These are phyloP conservation scores for Annulohypoxylon bovei DNA, from an alignment of 495 filamentous ascomycete genomes.

Conservation along the genomic window DNA sequence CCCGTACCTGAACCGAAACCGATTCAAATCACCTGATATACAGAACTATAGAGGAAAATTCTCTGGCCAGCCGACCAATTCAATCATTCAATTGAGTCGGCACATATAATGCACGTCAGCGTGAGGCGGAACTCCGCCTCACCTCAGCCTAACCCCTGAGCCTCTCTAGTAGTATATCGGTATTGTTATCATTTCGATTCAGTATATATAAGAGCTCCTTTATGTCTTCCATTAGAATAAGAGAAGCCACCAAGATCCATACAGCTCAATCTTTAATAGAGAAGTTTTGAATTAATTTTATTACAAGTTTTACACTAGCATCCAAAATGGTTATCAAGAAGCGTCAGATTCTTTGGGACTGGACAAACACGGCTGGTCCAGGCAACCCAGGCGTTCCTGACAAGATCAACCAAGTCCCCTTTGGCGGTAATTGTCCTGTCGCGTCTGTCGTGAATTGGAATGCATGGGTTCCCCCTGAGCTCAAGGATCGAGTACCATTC, in stretches of 20 bases:
- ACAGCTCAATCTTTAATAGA: background rate
- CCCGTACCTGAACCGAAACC: background rate
- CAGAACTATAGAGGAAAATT: background rate
- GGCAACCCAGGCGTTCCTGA: constrained; percentile 43
- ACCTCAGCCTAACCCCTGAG: constrained; percentile 17
- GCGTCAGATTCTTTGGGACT: constrained; percentile 60
- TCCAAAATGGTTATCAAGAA: constrained; percentile 48
- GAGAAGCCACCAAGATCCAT: background rate
- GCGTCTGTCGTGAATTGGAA: constrained; percentile 59
- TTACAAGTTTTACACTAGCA: background rate
- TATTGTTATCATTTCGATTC: background rate
- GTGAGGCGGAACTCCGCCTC: constrained; percentile 14
- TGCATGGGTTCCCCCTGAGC: constrained; percentile 57
- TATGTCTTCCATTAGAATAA: background rate
- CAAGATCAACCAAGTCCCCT: constrained; percentile 48
- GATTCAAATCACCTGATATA: background rate
- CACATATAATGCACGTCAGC: constrained; percentile 12
- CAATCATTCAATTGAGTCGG: background rate
- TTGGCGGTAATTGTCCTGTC: constrained; percentile 44
- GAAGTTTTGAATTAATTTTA: background rate
- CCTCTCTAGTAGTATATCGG: background rate
- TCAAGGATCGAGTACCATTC: constrained; percentile 54
- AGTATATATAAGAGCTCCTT: constrained; percentile 12
- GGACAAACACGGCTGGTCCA: constrained; percentile 52
- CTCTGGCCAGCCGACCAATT: background rate